A percentile compares a stretch with the other conserved stretches of the same genome.
Conservation (phyloP, 441 rosid species). For the Raphanus hybrid region DNA sequence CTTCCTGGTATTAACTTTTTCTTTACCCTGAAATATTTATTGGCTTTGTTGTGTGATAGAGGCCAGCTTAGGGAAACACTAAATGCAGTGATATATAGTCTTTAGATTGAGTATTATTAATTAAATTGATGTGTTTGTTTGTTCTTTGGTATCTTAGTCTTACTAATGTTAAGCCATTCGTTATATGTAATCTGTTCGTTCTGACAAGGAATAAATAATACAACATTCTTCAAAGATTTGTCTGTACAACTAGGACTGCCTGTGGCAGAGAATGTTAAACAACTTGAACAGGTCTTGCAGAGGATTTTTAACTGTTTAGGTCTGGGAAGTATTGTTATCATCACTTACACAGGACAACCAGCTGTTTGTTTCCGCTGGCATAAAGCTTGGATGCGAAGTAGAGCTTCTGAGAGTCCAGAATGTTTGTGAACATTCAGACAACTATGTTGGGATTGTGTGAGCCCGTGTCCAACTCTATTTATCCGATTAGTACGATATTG, state of each 20-base stretch:
- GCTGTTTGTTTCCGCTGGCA: slow-evolving; percentile 13
- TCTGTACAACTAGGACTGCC: slow-evolving; percentile 14
- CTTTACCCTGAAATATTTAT: slow-evolving; percentile 17
- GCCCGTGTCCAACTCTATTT: too few relatives aligned
- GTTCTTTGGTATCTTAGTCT: neutral
- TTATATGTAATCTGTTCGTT: slow-evolving; percentile 9
- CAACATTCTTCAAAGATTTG: slow-evolving; percentile 1
- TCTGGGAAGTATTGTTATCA: slow-evolving; percentile 35
- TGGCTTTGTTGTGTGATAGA: slow-evolving; percentile 27
- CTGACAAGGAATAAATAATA: slow-evolving; percentile 7
- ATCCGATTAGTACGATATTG: too few relatives aligned
- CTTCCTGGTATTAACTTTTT: neutral
- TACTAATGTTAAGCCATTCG: slow-evolving; percentile 10
- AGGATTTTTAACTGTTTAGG: slow-evolving; percentile 32
- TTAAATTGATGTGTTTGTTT: slow-evolving; percentile 19
- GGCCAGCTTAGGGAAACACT: slow-evolving; percentile 24
- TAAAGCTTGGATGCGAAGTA: slow-evolving; percentile 25
- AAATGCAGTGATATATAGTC: slow-evolving; percentile 20
- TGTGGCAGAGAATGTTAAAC: slow-evolving; percentile 23
- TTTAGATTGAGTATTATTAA: neutral
- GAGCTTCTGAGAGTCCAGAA: slow-evolving; percentile 17
- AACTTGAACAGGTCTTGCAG: slow-evolving; percentile 32
- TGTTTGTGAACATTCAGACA: slow-evolving; percentile 27
- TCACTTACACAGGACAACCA: slow-evolving; percentile 35
- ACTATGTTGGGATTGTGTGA: too few relatives aligned